Base-by-base conservation (phyloP, 164 flowering plant species). In the Liriodendron chinense region DNA sequence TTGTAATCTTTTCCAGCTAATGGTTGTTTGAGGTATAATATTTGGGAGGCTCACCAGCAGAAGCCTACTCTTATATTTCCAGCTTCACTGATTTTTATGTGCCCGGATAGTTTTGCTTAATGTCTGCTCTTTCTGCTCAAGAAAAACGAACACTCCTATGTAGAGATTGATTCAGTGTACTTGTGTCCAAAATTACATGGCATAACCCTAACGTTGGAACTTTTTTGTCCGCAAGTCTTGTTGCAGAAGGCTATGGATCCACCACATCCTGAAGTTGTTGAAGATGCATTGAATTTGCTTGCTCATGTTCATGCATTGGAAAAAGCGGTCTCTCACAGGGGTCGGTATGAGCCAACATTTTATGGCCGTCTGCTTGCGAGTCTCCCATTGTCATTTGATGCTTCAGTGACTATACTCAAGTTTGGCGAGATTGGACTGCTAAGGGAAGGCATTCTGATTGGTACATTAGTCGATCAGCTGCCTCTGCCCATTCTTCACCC, bases 371-470 rank as follows among this genome's bases (percentile, higher is more conserved):
- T 96, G 81, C 92, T 96, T 53, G 84, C 92, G 53, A 86, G 97
- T 80, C 85, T 94, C 73, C 79, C 93, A 13, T 82, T 96, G 76
- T 92, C 97, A 65, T 91, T 96, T 86, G 98, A 96, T 86, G 95
- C 98, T 67, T 90, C 98, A 50, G 81, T 92, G 70, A 85, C 90
- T 20, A 83, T 89, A 65, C 82, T 94, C 75, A 96, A 92, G 85
- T 91, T 94, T 88, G 98, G 93, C 69, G 85, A 82, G 16, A 72
- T 81, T 76, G 98, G 99, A 70, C 77, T 87, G 85, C 85, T 94
- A 34, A 89, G 90, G 26, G 99, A 96, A 85, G 98, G 99, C 76
- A 94, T 96, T 83, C 79, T 96, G 64, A 82, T 96, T 81, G 99
- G 98, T 59, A 78, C 89, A 74, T 76, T 94, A 83, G 89, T 91